A percentile compares a stretch with the other conserved stretches of the same genome.
Evolutionary conservation across 2,329 filamentous ascomycete species (phyloP).

Genomic region (Cladosporium sp.): DNA sequence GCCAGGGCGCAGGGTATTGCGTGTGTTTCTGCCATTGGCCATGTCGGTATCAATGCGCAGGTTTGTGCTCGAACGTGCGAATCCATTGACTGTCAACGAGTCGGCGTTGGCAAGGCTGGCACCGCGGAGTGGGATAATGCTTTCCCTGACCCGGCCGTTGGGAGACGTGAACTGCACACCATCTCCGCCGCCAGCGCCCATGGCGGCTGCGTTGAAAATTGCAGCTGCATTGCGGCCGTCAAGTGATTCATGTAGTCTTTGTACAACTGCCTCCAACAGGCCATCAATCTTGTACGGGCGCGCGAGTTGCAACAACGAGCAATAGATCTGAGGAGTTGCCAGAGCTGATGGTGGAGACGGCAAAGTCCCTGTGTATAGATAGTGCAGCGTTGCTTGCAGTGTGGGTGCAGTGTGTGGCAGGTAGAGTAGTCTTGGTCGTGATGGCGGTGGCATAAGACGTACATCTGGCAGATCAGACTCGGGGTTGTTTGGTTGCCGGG

Average conservation of each 20-base stretch:
- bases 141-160: constrained; percentile 24
- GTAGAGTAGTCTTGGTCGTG: constrained; percentile 82
- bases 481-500: constrained; percentile 49
- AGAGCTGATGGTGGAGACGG: constrained; percentile 73
- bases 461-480: constrained; percentile 53
- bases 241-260: constrained; percentile 82
- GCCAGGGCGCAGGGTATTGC: constrained; percentile 39
- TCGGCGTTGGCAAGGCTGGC: constrained; percentile 49
- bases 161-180: constrained; percentile 66
- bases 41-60: constrained; percentile 55
- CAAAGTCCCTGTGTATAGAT: constrained; percentile 87
- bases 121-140: constrained; percentile 41
- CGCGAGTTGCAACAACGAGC: constrained; percentile 89
- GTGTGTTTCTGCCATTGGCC: constrained; percentile 38
- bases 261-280: constrained; percentile 86
- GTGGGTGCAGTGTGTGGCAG: constrained; percentile 90
- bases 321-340: constrained; percentile 92
- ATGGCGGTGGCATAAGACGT: constrained; percentile 54
- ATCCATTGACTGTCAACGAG: constrained; percentile 34
- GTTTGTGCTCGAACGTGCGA: constrained; percentile 35
- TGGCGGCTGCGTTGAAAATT: constrained; percentile 96
- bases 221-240: constrained; percentile 94
- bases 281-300: constrained; percentile 93
- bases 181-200: constrained; percentile 91
- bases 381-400: constrained; percentile 86